Conservation (phyloP, 1,284 basidiomycete genomes). For the Cryptococcus sp. region DNA sequence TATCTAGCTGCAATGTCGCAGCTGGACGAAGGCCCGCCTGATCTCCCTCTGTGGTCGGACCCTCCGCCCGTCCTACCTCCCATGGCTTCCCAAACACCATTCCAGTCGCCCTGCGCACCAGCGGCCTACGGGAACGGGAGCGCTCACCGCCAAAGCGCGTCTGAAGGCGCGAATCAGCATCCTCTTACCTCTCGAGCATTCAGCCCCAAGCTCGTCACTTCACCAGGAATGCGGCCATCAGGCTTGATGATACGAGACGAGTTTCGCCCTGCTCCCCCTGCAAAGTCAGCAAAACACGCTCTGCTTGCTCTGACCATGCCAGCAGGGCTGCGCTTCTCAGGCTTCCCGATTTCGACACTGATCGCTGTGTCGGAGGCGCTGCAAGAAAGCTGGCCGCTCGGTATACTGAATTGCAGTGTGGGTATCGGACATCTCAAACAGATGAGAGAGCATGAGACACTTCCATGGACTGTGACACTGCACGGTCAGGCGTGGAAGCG, state of each 20-base stretch:
- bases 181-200: constrained; percentile 16
- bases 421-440: constrained; percentile 16
- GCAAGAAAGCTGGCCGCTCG: constrained; percentile 27
- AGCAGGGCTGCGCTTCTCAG: constrained; percentile 31
- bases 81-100: constrained; percentile 3
- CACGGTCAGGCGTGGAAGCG: constrained; percentile 40
- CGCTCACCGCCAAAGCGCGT: constrained; percentile 5
- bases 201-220: constrained; percentile 39
- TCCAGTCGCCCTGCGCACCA: constrained; percentile 1
- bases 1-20: constrained; percentile 46
- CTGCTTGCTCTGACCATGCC: constrained; percentile 33
- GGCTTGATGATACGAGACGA: constrained; percentile 36
- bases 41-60: constrained; percentile 41
- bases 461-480: constrained; percentile 24
- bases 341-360: constrained; percentile 32
- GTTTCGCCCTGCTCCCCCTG: constrained; percentile 19
- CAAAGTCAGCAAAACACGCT: constrained; percentile 26
- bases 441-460: not conserved
- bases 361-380: constrained; percentile 28
- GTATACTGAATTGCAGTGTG: constrained; percentile 27
- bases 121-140: not conserved
- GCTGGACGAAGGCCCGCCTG: constrained; percentile 35
- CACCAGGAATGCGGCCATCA: constrained; percentile 21
- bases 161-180: constrained; percentile 9
- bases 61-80: constrained; percentile 38